phyloP scores from a whole-genome alignment of 306 rosid species.

The Hippophae tibetana region DNA sequence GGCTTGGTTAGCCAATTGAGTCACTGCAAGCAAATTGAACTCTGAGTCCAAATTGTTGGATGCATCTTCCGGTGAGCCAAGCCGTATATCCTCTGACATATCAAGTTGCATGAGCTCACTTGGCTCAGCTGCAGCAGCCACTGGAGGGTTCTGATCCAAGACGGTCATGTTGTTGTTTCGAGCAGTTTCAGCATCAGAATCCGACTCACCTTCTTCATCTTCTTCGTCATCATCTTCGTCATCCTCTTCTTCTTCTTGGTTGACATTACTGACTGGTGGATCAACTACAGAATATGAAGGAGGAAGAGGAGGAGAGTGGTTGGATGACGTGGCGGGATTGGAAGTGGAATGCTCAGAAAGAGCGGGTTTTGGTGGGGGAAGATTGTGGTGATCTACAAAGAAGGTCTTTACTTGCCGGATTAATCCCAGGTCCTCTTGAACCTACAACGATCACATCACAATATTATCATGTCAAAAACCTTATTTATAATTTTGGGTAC shows the following conservation, averaged over 20 bases:
- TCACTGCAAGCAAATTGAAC: constrained; percentile 46
- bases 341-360: constrained; percentile 86
- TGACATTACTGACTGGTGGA: constrained; percentile 12
- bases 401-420: constrained; percentile 63
- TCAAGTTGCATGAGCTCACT: constrained; percentile 81
- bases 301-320: constrained; percentile 30
- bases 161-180: background rate
- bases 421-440: constrained; percentile 57
- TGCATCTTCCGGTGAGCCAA: constrained; percentile 77
- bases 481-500: background rate
- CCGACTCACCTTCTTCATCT: constrained; percentile 28
- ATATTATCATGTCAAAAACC: background rate
- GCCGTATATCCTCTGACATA: constrained; percentile 69
- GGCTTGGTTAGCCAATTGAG: constrained; percentile 19
- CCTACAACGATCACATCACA: constrained; percentile 21
- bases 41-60: constrained; percentile 67
- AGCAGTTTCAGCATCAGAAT: constrained; percentile 43
- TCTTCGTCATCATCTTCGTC: constrained; percentile 36
- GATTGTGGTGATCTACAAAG: constrained; percentile 40
- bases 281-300: constrained; percentile 24
- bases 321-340: constrained; percentile 58
- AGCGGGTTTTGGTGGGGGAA: constrained; percentile 62
- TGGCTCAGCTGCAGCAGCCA: constrained; percentile 24
- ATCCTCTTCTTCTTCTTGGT: constrained; percentile 28
- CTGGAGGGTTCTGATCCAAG: background rate